phyloP scores from a whole-genome alignment of 371 early-diverging fungal species.

The Capillidium heterosporum region DNA sequence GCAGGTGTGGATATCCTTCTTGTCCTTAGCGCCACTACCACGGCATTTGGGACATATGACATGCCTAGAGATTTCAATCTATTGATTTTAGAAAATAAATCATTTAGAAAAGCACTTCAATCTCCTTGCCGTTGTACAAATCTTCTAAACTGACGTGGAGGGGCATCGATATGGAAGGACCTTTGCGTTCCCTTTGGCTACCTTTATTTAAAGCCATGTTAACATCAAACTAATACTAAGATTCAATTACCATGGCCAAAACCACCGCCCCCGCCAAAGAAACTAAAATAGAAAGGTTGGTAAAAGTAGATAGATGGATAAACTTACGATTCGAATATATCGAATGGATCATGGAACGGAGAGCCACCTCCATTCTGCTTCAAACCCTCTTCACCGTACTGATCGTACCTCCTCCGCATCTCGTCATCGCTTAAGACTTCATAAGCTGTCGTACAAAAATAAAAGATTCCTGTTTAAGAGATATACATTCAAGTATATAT shows the following conservation, averaged over 20 bases:
- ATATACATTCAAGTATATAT: neutral
- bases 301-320: neutral
- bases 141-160: slow-evolving; percentile 76
- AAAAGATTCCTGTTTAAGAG: neutral
- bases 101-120: slow-evolving; percentile 28
- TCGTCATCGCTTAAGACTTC: slow-evolving; percentile 81
- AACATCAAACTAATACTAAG: slow-evolving; percentile 1
- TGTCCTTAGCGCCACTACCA: slow-evolving; percentile 76
- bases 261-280: slow-evolving; percentile 49
- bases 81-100: neutral
- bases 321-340: slow-evolving; percentile 67
- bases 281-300: slow-evolving; percentile 11
- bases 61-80: slow-evolving; percentile 75
- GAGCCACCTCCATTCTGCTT: slow-evolving; percentile 44
- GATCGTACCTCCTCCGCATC: slow-evolving; percentile 78
- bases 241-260: slow-evolving; percentile 4
- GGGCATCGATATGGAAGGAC: slow-evolving; percentile 54
- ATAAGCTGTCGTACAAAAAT: slow-evolving; percentile 44
- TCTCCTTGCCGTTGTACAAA: slow-evolving; percentile 58
- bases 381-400: slow-evolving; percentile 85
- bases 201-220: slow-evolving; percentile 10
- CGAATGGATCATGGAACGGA: slow-evolving; percentile 77
- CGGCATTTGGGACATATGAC: slow-evolving; percentile 82
- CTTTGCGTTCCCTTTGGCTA: slow-evolving; percentile 46
- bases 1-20: slow-evolving; percentile 72